Evolutionary conservation across 2,329 filamentous ascomycete species (phyloP).

Genomic region (Mycosphaerella sp.): DNA sequence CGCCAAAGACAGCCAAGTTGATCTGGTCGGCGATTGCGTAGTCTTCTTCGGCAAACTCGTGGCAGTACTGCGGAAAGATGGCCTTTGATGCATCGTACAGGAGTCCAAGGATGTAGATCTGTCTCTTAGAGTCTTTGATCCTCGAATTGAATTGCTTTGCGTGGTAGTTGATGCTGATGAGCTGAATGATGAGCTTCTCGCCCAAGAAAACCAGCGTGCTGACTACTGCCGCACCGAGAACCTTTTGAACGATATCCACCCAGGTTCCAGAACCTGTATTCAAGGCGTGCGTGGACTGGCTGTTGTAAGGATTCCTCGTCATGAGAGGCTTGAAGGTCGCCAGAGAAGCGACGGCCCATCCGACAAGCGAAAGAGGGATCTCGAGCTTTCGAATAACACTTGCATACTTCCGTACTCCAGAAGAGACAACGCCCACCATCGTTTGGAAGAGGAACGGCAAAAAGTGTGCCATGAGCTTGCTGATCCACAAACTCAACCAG

Average conservation of each 20-base stretch:
- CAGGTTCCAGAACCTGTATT: conserved; percentile 37
- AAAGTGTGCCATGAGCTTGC: conserved; percentile 54
- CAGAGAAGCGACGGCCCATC: conserved; percentile 55
- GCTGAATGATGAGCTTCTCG: conserved; percentile 74
- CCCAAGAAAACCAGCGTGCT: conserved; percentile 64
- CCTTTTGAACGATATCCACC: conserved; percentile 53
- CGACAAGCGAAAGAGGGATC: conserved; percentile 54
- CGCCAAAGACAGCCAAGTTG: conserved; percentile 54
- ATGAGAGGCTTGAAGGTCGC: conserved; percentile 54
- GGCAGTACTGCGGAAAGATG: conserved; percentile 87
- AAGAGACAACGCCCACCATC: conserved; percentile 57
- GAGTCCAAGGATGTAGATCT: conserved; percentile 71
- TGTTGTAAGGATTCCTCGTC: conserved; percentile 33
- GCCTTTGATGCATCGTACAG: conserved; percentile 86
- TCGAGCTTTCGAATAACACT: conserved; percentile 53
- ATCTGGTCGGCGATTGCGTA: conserved; percentile 76
- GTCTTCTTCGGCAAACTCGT: conserved; percentile 86
- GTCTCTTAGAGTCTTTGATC: conserved; percentile 86
- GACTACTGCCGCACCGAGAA: conserved; percentile 62
- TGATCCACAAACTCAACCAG: conserved; percentile 58
- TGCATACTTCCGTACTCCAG: conserved; percentile 59
- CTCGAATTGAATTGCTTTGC: conserved; percentile 72
- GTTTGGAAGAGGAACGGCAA: conserved; percentile 56
- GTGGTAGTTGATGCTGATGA: conserved; percentile 81
- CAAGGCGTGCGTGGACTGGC: conserved; percentile 10